phyloP scores from a whole-genome alignment of 352 stramenopile genomes.

The Phytophthora crassamura region DNA sequence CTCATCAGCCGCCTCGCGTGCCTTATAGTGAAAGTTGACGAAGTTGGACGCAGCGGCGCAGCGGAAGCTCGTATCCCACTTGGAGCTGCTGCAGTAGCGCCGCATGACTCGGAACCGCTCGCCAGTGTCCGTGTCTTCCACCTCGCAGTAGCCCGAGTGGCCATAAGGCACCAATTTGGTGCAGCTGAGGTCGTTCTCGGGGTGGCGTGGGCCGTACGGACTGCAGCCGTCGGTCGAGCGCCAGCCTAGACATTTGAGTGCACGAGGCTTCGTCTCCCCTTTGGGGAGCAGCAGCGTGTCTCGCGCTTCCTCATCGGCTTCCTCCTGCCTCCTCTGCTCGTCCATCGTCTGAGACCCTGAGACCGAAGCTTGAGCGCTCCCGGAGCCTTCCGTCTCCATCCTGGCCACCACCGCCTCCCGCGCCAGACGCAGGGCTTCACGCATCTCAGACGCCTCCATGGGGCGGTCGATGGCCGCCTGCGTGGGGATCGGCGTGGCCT shows the following conservation, averaged over 20 bases:
- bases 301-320: constrained; percentile 43
- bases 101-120: constrained; percentile 47
- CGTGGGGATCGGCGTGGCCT: constrained; percentile 18
- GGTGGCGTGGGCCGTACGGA: constrained; percentile 32
- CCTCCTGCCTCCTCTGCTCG: constrained; percentile 11
- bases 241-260: constrained; percentile 40
- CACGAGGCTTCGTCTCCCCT: constrained; percentile 25
- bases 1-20: constrained; percentile 21
- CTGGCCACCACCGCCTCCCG: constrained; percentile 25
- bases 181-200: constrained; percentile 30
- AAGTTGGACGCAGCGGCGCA: constrained; percentile 60
- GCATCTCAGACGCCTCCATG: constrained; percentile 28
- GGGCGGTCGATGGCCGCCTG: constrained; percentile 25
- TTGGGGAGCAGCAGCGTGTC: constrained; percentile 41
- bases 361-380: background rate
- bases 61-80: constrained; percentile 43
- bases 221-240: constrained; percentile 32
- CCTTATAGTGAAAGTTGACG: constrained; percentile 45
- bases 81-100: constrained; percentile 44
- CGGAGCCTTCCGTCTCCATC: constrained; percentile 21
- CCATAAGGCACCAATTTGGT: constrained; percentile 27
- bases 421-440: constrained; percentile 18
- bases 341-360: constrained; percentile 16
- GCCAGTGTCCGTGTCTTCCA: constrained; percentile 41
- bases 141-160: constrained; percentile 53